phyloP scores from a whole-genome alignment of 2,329 filamentous ascomycete genomes.

The Boeremia exigua region DNA sequence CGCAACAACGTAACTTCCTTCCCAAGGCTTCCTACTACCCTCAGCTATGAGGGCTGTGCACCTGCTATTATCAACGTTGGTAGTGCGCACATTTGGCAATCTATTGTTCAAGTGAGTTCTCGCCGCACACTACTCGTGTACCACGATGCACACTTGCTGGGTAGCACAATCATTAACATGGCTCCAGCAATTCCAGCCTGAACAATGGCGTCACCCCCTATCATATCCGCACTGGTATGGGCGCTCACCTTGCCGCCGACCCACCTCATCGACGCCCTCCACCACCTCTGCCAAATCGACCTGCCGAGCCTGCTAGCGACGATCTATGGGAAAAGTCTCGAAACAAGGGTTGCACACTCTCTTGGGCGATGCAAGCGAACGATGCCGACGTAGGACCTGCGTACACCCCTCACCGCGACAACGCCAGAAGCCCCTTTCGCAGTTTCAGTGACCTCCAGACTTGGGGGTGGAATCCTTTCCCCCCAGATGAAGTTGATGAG shows the following conservation, averaged over 20 bases:
- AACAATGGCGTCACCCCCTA: constrained; percentile 2
- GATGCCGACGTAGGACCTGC: constrained; percentile 14
- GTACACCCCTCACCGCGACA: constrained; percentile 14
- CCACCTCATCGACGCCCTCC: constrained; percentile 14
- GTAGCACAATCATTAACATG: background rate
- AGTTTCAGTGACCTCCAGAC: constrained; percentile 7
- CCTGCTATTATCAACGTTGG: background rate
- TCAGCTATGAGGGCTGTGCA: background rate
- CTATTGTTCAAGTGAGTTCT: background rate
- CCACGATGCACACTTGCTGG: background rate
- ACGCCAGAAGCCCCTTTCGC: constrained; percentile 14
- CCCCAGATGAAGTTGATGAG: background rate
- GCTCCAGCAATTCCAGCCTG: background rate
- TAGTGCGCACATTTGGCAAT: background rate
- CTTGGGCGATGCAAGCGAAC: constrained; percentile 18
- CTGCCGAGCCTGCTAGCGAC: constrained; percentile 14
- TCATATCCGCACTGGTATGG: background rate
- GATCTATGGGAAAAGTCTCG: constrained; percentile 14
- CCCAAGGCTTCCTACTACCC: background rate
- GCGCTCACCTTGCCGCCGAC: background rate
- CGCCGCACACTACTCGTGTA: background rate
- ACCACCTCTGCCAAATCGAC: constrained; percentile 11
- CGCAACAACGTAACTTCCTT: background rate
- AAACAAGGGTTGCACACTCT: constrained; percentile 21
- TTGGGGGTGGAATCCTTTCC: constrained; percentile 22